Conservation (phyloP, 805 yeast genomes). For the Metschnikowia henanensis region DNA sequence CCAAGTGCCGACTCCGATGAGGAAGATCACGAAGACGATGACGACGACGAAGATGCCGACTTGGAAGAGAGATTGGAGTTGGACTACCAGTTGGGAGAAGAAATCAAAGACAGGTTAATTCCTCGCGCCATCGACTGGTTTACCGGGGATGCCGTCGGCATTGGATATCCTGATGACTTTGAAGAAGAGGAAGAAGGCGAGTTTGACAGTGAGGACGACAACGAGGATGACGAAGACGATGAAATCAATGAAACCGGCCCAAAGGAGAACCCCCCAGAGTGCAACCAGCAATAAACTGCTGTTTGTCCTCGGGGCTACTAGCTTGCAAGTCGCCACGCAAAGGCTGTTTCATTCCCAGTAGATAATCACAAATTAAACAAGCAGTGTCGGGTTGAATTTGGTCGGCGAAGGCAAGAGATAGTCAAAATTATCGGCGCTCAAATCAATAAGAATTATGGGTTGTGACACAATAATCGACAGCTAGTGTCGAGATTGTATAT, state of each 20-base stretch:
- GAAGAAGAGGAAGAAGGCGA: constrained; percentile 62
- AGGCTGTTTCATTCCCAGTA: too few species aligned
- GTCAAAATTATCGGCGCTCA: too few species aligned
- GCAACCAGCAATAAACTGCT: constrained; percentile 66
- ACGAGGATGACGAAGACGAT: constrained; percentile 61
- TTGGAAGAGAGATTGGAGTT: constrained; percentile 82
- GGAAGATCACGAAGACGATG: constrained; percentile 48
- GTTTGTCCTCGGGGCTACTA: too few species aligned
- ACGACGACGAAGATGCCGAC: constrained; percentile 68
- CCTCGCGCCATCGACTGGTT: constrained; percentile 99
- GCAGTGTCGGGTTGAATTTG: too few species aligned
- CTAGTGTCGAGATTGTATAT: too few species aligned
- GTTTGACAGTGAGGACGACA: constrained; percentile 27
- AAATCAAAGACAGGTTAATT: constrained; percentile 90
- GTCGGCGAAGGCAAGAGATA: too few species aligned
- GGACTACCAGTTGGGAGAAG: constrained; percentile 96
- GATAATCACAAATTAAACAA: too few species aligned
- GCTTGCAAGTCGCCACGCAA: too few species aligned
- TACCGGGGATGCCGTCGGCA: constrained; percentile 93
- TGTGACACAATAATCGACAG: too few species aligned
- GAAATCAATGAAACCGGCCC: constrained; percentile 54
- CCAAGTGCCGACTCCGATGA: constrained; percentile 56
- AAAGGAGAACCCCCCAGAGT: constrained; percentile 70
- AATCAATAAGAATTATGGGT: too few species aligned
- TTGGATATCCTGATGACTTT: constrained; percentile 54